phyloP scores from a whole-genome alignment of 163 green algal species.

The Volvox carteri region DNA sequence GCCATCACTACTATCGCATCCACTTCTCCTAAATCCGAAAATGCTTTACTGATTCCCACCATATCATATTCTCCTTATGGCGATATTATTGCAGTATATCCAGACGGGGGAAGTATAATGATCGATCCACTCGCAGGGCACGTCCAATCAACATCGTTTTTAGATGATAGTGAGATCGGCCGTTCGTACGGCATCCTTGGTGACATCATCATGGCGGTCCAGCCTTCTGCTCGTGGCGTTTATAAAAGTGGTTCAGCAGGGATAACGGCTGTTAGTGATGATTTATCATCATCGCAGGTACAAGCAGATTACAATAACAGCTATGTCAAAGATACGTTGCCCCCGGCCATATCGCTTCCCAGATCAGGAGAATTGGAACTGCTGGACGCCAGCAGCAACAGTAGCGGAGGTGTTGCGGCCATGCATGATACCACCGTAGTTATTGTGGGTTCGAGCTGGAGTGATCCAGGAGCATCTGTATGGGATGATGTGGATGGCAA shows the following conservation, averaged over 20 bases:
- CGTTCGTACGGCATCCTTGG: conserved; percentile 57
- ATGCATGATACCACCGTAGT: conserved; percentile 64
- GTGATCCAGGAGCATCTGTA: conserved; percentile 60
- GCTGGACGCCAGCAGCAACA: too few relatives aligned
- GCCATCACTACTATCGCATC: too few relatives aligned
- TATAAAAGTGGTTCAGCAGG: too few relatives aligned
- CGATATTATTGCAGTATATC: background rate
- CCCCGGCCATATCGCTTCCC: conserved; percentile 51
- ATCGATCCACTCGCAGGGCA: conserved; percentile 43
- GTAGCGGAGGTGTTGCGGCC: conserved; percentile 1
- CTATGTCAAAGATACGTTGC: conserved; percentile 53
- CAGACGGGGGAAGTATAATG: background rate
- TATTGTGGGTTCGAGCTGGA: conserved; percentile 36
- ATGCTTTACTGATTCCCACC: too few relatives aligned
- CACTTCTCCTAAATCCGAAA: too few relatives aligned
- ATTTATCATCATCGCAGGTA: background rate
- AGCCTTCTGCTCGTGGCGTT: too few relatives aligned
- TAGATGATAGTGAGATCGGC: background rate
- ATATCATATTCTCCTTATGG: background rate
- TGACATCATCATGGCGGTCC: background rate
- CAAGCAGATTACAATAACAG: background rate
- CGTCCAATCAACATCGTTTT: too few relatives aligned
- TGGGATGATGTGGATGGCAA: conserved; percentile 63
- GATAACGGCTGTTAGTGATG: too few relatives aligned
- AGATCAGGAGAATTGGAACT: conserved; percentile 49